These are phyloP conservation scores for Mycena belliarum DNA, from an alignment of 768 basidiomycete species.

Conservation along the genomic window DNA sequence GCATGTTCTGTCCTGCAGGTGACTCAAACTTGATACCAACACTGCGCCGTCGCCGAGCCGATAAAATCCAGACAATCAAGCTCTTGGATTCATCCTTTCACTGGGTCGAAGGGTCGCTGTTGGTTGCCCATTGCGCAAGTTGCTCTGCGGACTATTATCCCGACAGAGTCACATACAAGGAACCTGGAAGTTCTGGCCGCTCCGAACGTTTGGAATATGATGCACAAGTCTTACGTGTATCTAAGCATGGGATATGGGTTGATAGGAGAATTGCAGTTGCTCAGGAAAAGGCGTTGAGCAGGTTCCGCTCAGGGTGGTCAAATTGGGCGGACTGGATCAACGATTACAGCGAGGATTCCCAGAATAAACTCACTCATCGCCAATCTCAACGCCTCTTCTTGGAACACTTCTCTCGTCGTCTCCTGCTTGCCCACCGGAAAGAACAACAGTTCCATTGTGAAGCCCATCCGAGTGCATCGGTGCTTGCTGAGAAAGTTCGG, in stretches of 20 bases:
- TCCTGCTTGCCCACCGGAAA: conserved; percentile 28
- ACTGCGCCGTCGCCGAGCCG: background rate
- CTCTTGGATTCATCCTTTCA: background rate
- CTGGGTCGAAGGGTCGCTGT: conserved; percentile 1
- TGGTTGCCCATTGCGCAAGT: conserved; percentile 9
- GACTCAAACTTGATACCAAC: background rate
- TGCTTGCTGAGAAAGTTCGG: background rate
- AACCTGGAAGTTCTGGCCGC: background rate
- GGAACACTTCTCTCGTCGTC: conserved; percentile 12
- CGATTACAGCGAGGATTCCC: background rate
- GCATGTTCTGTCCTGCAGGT: background rate
- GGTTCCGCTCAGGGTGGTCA: conserved; percentile 29
- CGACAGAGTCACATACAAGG: conserved; percentile 17
- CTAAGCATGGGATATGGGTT: conserved; percentile 29
- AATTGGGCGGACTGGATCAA: conserved; percentile 31
- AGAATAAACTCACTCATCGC: conserved; percentile 16
- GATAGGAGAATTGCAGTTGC: conserved; percentile 25
- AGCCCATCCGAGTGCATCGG: background rate
- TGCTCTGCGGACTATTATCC: conserved; percentile 27
- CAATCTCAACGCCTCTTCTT: conserved; percentile 25
- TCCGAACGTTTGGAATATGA: conserved; percentile 18
- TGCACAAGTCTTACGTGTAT: conserved; percentile 25
- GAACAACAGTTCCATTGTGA: background rate
- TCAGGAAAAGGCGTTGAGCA: conserved; percentile 27
- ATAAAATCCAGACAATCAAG: background rate